These are phyloP conservation scores for Xylaria sp. DNA, from an alignment of 2,329 filamentous ascomycete genomes.

Conservation along the genomic window DNA sequence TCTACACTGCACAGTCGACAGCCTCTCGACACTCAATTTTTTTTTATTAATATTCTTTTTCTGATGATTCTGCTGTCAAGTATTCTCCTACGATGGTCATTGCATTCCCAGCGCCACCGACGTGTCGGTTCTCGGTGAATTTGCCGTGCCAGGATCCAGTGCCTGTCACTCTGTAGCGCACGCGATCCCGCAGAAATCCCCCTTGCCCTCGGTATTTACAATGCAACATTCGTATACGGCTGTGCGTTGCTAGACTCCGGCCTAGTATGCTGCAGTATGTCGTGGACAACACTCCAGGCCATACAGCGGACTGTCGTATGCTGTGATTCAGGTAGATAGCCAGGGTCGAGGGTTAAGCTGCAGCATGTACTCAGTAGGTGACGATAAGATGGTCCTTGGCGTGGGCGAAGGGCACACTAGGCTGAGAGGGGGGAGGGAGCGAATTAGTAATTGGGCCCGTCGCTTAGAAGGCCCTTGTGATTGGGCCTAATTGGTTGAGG, in stretches of 20 bases:
- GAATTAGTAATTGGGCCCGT: slow-evolving; percentile 12
- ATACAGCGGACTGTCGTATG: background rate
- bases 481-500: slow-evolving; percentile 13
- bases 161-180: slow-evolving; percentile 11
- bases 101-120: slow-evolving; percentile 10
- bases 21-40: background rate
- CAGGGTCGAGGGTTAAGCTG: background rate
- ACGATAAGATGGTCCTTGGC: slow-evolving; percentile 25
- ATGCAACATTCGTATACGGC: slow-evolving; percentile 14
- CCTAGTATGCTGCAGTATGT: background rate
- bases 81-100: too few species aligned
- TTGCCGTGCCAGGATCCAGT: slow-evolving; percentile 12
- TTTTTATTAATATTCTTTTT: background rate
- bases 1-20: background rate
- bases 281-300: background rate
- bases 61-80: too few species aligned
- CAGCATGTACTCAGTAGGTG: background rate
- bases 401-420: background rate
- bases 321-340: background rate
- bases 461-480: slow-evolving; percentile 5
- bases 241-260: slow-evolving; percentile 9
- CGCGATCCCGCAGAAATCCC: background rate
- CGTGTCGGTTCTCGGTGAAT: slow-evolving; percentile 7
- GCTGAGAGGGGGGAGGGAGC: background rate
- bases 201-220: slow-evolving; percentile 16